Evolutionary conservation across 768 basidiomycete species (phyloP), one percentile per base, ranked within the genome.

Genomic region (Lentinus tigrinus): DNA sequence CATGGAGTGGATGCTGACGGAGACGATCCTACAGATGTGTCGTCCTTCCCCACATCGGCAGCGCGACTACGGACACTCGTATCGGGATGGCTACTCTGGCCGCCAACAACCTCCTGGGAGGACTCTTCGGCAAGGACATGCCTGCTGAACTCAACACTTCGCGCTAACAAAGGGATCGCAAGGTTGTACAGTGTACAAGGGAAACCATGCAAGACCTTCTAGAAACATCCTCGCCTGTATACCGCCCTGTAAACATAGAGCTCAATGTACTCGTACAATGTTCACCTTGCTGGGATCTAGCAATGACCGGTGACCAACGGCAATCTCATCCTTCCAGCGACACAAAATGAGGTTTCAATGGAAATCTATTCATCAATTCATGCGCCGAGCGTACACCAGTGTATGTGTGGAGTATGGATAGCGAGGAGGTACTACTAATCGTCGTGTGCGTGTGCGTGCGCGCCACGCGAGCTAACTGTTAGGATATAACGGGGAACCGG

Each of bases 11-110:
- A 5, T 24, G 21, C 6, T 23, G 11, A 31, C 56, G 39, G n/a
- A 19, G 27, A 7, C 21, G 42, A 23, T 28, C 31, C 19, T 21
- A 21, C 66, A 93, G 89, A 69, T 92, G 88, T 62, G 79, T 89
- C 8, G 81, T 96, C 11, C 62, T 99, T 28, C 96, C 96, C 0
- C 96, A 99, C 67, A 87, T 99, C 50, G 97, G 85, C 19, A 93
- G 91, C 62, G 95, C 92, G 3, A 95, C 95, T 16, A 75, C 84
- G 10, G 91, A 97, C 73, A 93, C 94, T 2, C 78, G 95, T 53
- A 70, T 82, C 51, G 88, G 79, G 8, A 97, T 97, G 95, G 92
- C 88, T 0, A 82, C 79, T 2, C 73, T 91, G 34, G 90, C 89
- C 1, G 88, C 80, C 3, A 77, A 82, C 55, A 94, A 93, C 67